A percentile compares a stretch with the other conserved stretches of the same genome.
Evolutionary conservation across 2,329 filamentous ascomycete genomes (phyloP).

Genomic region (Pseudogymnoascus sp.): DNA sequence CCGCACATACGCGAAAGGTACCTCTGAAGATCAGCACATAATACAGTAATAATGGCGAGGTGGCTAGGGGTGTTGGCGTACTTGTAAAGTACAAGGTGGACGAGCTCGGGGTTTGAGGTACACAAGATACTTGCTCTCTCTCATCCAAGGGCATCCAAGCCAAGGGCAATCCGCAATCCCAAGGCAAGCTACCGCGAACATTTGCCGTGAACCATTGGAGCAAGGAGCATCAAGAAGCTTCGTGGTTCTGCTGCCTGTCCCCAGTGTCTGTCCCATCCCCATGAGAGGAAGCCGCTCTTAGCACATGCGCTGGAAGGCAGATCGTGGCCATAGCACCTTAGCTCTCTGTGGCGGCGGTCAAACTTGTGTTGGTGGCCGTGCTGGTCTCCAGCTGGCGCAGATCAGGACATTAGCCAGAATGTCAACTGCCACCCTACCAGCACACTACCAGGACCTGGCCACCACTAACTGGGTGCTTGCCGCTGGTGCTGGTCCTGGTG

Average conservation of each 20-base stretch:
- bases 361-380: background rate
- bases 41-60: slow-evolving; percentile 4
- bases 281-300: background rate
- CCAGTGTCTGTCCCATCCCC: background rate
- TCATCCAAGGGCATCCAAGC: background rate
- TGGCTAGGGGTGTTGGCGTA: background rate
- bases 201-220: background rate
- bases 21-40: background rate
- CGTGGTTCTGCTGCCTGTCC: background rate
- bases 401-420: background rate
- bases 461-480: background rate
- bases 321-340: slow-evolving; percentile 5
- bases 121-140: background rate
- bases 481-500: background rate
- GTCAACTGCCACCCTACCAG: background rate
- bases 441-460: background rate
- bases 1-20: background rate
- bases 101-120: background rate
- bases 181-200: background rate
- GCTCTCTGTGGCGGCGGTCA: background rate
- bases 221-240: background rate
- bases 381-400: background rate
- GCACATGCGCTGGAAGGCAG: slow-evolving; percentile 1
- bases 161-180: background rate
- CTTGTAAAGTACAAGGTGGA: background rate